Conservation (phyloP, 176 grass and related monocot genomes). For the Triticum dicoccoides region DNA sequence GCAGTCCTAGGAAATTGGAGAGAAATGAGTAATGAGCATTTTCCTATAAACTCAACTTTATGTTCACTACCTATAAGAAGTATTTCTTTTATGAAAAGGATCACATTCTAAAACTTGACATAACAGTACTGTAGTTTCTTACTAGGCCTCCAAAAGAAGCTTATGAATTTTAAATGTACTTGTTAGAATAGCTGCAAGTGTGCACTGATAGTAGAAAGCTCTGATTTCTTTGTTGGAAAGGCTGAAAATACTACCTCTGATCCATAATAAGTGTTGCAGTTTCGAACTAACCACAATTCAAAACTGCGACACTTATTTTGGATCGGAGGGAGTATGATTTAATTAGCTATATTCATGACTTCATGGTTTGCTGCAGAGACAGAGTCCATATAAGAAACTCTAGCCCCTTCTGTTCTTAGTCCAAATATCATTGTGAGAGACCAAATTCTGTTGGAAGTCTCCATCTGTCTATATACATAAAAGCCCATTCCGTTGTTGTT, state of each 20-base stretch:
- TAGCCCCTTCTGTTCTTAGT: background rate
- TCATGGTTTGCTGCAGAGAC: no score
- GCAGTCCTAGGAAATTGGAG: background rate
- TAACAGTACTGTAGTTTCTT: background rate
- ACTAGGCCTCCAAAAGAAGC: background rate
- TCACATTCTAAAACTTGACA: background rate
- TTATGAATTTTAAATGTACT: background rate
- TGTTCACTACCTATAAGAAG: background rate
- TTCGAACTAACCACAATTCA: no score
- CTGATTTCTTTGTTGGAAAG: background rate
- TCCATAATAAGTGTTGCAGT: no score
- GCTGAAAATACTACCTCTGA: background rate
- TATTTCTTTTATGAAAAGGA: constrained; percentile 6
- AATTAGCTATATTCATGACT: background rate
- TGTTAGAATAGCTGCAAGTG: background rate
- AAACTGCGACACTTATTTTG: no score
- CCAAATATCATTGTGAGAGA: background rate
- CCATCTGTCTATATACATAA: background rate
- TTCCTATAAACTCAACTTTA: background rate
- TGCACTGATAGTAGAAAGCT: background rate
- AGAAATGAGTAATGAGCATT: background rate
- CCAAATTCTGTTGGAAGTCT: background rate
- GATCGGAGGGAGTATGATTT: background rate
- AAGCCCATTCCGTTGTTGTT: background rate
- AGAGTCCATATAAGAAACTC: background rate